Evolutionary conservation across 2,329 filamentous ascomycete genomes (phyloP).

Genomic region (Cylindrodendrum hubeiense): DNA sequence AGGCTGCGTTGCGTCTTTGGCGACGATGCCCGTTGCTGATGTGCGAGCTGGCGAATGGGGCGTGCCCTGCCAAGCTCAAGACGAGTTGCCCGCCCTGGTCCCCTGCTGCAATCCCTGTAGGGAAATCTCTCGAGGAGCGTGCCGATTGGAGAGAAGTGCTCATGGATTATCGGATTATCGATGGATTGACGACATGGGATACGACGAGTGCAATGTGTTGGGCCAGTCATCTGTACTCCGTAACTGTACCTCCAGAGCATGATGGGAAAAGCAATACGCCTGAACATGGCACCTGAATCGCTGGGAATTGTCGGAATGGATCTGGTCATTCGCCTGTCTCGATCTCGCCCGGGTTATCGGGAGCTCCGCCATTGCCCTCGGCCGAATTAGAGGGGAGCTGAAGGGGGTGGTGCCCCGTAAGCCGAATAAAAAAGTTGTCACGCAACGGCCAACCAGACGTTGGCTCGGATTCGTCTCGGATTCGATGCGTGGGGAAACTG

Average conservation of each 20-base stretch:
- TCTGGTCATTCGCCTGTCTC: not conserved
- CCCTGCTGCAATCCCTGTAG: slow-evolving; percentile 7
- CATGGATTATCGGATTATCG: not conserved
- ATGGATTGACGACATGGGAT: not conserved
- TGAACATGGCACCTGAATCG: not conserved
- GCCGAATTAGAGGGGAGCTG: not conserved
- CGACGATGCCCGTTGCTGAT: not conserved
- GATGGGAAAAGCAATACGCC: not conserved
- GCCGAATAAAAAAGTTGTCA: not conserved
- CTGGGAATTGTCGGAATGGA: not conserved
- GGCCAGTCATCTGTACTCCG: not conserved
- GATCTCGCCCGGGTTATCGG: not conserved
- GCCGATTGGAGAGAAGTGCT: slow-evolving; percentile 13
- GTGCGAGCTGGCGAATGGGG: not conserved
- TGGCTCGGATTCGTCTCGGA: slow-evolving; percentile 1
- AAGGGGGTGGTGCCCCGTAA: not conserved
- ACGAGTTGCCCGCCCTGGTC: not conserved
- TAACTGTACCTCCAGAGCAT: not conserved
- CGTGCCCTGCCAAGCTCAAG: not conserved
- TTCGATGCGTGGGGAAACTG: slow-evolving; percentile 12
- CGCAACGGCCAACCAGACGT: not conserved
- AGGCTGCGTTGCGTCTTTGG: not conserved
- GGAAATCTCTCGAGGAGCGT: slow-evolving; percentile 3
- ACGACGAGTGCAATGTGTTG: not conserved
- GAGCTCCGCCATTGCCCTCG: not conserved